A percentile compares a stretch with the other conserved stretches of the same genome.
These are phyloP conservation scores for Pichia thaimueangensis DNA, from an alignment of 805 yeast genomes.

Conservation along the genomic window DNA sequence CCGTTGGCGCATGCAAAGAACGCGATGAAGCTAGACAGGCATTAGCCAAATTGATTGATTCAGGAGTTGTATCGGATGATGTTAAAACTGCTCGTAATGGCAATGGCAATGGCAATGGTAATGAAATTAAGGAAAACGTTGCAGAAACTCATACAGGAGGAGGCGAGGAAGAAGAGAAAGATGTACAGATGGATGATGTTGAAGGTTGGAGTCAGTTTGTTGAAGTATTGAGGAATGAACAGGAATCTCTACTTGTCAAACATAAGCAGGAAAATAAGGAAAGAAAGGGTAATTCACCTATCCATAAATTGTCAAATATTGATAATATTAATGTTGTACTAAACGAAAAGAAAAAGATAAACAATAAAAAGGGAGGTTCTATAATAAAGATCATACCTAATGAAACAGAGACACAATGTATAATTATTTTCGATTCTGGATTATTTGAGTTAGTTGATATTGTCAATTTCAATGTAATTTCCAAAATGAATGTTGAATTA, in stretches of 20 bases:
- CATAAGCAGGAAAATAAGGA: slow-evolving; percentile 11
- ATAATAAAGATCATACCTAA: not conserved
- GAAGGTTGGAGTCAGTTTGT: slow-evolving; percentile 3
- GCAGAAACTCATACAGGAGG: slow-evolving; percentile 12
- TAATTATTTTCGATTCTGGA: slow-evolving; percentile 7
- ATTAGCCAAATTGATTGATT: slow-evolving; percentile 46
- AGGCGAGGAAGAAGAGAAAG: not conserved
- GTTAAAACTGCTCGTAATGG: not conserved
- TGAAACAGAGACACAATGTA: not conserved
- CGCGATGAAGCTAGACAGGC: slow-evolving; percentile 69
- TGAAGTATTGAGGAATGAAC: slow-evolving; percentile 3
- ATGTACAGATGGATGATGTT: too few species aligned
- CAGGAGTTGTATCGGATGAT: slow-evolving; percentile 24
- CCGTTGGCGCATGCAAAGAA: slow-evolving; percentile 66
- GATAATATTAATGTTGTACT: not conserved
- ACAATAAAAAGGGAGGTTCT: not conserved
- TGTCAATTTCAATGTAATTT: not conserved
- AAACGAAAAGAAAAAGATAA: not conserved
- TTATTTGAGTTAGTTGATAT: slow-evolving; percentile 9
- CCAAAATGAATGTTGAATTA: slow-evolving; percentile 2
- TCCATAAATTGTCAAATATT: not conserved
- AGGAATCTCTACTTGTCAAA: slow-evolving; percentile 4
- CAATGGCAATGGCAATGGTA: slow-evolving; percentile 23
- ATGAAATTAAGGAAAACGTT: not conserved
- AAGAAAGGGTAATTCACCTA: slow-evolving; percentile 6